Conservation (phyloP, 176 grass and related monocot genomes). For the Musa itinerans region DNA sequence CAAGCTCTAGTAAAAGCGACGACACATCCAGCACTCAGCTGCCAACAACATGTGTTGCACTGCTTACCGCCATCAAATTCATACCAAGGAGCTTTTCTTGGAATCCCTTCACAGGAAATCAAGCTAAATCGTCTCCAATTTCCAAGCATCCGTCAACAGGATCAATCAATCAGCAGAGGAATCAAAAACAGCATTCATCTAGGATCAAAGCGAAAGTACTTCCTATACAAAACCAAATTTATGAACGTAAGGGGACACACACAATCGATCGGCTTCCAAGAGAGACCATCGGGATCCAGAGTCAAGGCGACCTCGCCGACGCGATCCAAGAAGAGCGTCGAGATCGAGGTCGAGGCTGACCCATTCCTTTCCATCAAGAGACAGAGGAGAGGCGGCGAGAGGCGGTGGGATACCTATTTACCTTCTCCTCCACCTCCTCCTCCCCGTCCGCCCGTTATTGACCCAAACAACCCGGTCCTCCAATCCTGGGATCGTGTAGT, state of each 20-base stretch:
- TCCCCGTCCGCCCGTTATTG: no score
- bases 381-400: neutral
- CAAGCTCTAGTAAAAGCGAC: neutral
- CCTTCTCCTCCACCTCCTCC: no score
- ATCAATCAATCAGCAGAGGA: neutral
- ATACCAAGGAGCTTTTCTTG: neutral
- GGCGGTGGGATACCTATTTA: neutral
- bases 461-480: no score
- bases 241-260: conserved; percentile 17
- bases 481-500: no score
- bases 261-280: conserved; percentile 39
- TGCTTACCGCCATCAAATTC: neutral
- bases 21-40: neutral
- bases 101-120: neutral
- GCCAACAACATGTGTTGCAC: neutral
- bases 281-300: conserved; percentile 40
- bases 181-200: neutral
- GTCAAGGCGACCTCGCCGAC: conserved; percentile 51
- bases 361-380: conserved; percentile 39
- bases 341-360: conserved; percentile 5
- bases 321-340: conserved; percentile 48
- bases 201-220: neutral
- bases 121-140: neutral
- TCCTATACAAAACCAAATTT: neutral
- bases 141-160: neutral